Conservation (phyloP, 2,329 filamentous ascomycete species). For the Colletotrichum sp. region DNA sequence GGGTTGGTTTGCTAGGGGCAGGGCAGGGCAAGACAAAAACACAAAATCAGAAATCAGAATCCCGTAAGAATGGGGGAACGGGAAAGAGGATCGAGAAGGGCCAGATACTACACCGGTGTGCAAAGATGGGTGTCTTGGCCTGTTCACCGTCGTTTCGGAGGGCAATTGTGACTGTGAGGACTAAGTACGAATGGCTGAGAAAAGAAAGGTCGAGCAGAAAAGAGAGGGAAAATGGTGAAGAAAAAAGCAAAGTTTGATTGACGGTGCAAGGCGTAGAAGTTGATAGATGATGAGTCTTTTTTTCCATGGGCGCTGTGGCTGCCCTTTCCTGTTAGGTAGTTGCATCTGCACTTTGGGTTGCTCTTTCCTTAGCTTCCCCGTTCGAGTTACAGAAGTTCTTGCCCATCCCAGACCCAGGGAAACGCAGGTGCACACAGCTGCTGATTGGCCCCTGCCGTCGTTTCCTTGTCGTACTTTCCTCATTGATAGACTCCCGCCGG, state of each 20-base stretch:
- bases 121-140: constrained; percentile 1
- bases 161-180: background rate
- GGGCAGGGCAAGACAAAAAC: background rate
- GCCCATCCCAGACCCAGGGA: background rate
- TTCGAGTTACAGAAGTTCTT: background rate
- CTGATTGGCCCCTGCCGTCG: background rate
- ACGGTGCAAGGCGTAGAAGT: constrained; percentile 3
- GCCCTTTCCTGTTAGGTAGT: background rate
- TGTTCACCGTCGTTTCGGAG: constrained; percentile 15
- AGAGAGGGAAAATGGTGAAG: background rate
- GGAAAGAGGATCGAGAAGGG: background rate
- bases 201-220: background rate
- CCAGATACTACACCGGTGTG: background rate
- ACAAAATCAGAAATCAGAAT: background rate
- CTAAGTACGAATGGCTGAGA: background rate
- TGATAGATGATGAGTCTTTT: constrained; percentile 8
- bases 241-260: constrained; percentile 8
- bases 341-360: background rate
- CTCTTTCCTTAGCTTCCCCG: background rate
- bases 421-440: background rate
- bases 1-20: background rate
- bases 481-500: background rate
- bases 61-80: background rate
- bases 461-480: background rate
- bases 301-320: background rate